phyloP scores from a whole-genome alignment of 768 basidiomycete species.

The Auricularia sp. region DNA sequence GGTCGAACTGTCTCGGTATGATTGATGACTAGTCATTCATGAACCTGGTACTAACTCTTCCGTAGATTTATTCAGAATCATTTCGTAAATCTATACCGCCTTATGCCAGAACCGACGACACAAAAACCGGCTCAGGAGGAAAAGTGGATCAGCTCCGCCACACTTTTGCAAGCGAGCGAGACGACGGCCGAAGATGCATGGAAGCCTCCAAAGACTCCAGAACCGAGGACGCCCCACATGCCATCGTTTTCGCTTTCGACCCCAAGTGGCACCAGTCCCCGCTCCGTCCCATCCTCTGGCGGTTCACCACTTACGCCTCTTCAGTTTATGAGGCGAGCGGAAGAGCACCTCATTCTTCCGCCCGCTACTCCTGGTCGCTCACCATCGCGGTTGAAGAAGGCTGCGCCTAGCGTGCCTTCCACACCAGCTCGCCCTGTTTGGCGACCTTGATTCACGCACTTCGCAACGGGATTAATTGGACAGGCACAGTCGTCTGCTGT shows the following conservation, averaged over 20 bases:
- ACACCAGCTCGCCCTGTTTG: background rate
- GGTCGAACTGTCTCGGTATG: constrained; percentile 84
- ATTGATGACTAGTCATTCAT: background rate
- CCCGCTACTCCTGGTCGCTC: background rate
- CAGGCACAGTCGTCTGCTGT: background rate
- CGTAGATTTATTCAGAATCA: constrained; percentile 77
- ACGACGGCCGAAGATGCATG: constrained; percentile 23
- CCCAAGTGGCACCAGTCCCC: constrained; percentile 36
- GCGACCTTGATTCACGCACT: background rate
- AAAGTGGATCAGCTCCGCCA: constrained; percentile 77
- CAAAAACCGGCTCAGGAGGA: constrained; percentile 33
- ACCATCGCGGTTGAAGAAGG: background rate
- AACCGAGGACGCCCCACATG: constrained; percentile 43
- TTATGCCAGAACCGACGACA: constrained; percentile 57
- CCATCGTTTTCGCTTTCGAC: constrained; percentile 58
- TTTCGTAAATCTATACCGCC: constrained; percentile 72
- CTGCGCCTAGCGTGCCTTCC: background rate
- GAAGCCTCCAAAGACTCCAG: constrained; percentile 52
- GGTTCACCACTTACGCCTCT: constrained; percentile 71
- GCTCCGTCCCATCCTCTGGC: constrained; percentile 43
- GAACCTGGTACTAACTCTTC: constrained; percentile 6
- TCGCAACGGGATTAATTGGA: background rate
- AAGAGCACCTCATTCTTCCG: constrained; percentile 16
- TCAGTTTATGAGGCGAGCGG: constrained; percentile 78
- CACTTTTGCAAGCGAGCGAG: constrained; percentile 48